Evolutionary conservation across 2,329 filamentous ascomycete genomes (phyloP), one percentile per base, ranked within the genome.

Genomic region (Penicillium brevicompactum): DNA sequence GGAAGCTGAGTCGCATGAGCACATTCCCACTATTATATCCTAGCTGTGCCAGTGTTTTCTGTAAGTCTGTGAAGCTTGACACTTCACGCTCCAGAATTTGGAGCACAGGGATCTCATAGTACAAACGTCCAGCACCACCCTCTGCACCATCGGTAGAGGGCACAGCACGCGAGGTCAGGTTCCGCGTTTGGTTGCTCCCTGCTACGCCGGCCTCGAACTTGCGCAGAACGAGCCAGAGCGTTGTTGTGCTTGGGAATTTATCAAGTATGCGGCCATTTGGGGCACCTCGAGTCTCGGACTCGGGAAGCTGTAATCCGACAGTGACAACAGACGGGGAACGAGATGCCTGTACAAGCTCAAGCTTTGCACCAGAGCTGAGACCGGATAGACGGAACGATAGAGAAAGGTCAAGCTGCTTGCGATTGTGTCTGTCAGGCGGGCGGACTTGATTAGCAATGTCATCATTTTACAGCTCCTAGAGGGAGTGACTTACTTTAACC

Each of bases 261-360:
- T 94, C 87, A 53, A 87, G 85, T 40, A 96, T 76, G 30, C 92
- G 86, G 22, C 86, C 85, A 61, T 84, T 85, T 1, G 86, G 82
- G 18, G 83, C 80, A 46, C 82, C 79, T 43, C 78, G 79, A 18
- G 83, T 85, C 69, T 94, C 89, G 21, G 87, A 84, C 34, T 87
- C 82, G 3, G 91, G 90, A 27, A 97, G 79, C 69, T 96, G 90
- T 11, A 99, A 79, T n/a, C 91, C 93, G 41, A 99, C 88, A 40
- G 89, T 92, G 53, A 99, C 88, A 46, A 89, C 88, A 1, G 91
- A 88, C 0, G 92, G 89, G 0, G 92, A 94, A 54, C 90, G 90
- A 44, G 92, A 94, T 56, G 89, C 87, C 69, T 91, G 87, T 21
- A 97, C 88, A 47, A 99, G 89, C 70, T 97, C 92, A 55, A 99